Percentiles rank a stretch among this genome's conserved stretches.
phyloP scores from a whole-genome alignment of 2,329 filamentous ascomycete species.

The Scedosporium dehoogii region DNA sequence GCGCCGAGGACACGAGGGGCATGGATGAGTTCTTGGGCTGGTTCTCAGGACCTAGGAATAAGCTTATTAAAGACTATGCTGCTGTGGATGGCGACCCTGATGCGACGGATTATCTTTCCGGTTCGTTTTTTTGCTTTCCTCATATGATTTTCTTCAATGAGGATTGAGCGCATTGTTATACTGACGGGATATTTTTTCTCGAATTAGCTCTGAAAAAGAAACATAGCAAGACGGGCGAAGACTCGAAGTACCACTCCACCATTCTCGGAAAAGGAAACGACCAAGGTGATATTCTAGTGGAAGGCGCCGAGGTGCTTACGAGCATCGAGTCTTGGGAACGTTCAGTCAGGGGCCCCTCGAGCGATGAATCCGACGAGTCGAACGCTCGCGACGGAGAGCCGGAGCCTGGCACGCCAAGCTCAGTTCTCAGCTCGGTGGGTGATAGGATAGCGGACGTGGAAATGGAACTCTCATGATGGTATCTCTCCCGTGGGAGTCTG shows the following conservation, averaged over 20 bases:
- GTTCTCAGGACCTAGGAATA: constrained; percentile 64
- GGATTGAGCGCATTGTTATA: constrained; percentile 5
- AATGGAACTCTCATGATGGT: constrained; percentile 33
- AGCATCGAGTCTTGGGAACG: constrained; percentile 58
- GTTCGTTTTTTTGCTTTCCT: constrained; percentile 29
- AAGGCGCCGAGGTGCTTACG: constrained; percentile 57
- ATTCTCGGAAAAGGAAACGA: constrained; percentile 68
- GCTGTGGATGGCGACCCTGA: constrained; percentile 56
- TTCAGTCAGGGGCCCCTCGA: constrained; percentile 21
- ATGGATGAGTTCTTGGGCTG: constrained; percentile 71
- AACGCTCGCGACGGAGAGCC: constrained; percentile 11
- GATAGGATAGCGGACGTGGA: constrained; percentile 34
- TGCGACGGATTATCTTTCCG: constrained; percentile 60
- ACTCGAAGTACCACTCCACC: constrained; percentile 76
- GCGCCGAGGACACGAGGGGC: constrained; percentile 67
- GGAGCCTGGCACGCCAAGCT: constrained; percentile 38
- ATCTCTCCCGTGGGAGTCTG: neutral
- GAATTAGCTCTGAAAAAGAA: constrained; percentile 72
- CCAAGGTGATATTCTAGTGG: constrained; percentile 61
- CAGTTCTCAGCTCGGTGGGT: constrained; percentile 46
- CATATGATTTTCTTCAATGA: neutral
- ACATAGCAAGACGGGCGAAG: constrained; percentile 80
- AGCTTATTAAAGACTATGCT: constrained; percentile 73
- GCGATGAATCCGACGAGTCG: constrained; percentile 7
- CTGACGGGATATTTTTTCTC: constrained; percentile 10